Conservation (phyloP, 495 filamentous ascomycete species). For the Xylaria bambusicola region DNA sequence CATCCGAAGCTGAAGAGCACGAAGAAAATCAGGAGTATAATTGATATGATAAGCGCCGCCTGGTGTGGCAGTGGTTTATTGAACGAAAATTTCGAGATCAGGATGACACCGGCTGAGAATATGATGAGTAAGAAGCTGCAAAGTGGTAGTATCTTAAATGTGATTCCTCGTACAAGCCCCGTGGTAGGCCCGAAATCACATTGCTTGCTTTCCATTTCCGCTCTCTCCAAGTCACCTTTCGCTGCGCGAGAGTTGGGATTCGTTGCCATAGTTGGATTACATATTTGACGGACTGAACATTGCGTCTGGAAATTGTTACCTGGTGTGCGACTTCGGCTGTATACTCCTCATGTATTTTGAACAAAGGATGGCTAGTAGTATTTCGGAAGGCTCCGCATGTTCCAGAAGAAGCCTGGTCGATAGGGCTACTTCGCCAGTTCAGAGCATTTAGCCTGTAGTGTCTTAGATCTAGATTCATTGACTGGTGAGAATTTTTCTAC, state of each 20-base stretch:
- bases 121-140: constrained; percentile 18
- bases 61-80: constrained; percentile 23
- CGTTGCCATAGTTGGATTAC: constrained; percentile 23
- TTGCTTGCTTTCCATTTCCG: neutral
- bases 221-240: constrained; percentile 21
- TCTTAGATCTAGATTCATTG: too few species aligned
- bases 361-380: constrained; percentile 1
- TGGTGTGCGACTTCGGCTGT: constrained; percentile 5
- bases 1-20: constrained; percentile 21
- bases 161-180: constrained; percentile 24
- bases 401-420: constrained; percentile 20
- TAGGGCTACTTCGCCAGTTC: too few species aligned
- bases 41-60: constrained; percentile 20
- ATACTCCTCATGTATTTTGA: constrained; percentile 18
- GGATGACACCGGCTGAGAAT: constrained; percentile 23
- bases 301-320: neutral
- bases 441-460: neutral
- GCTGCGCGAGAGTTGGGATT: constrained; percentile 3
- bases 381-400: constrained; percentile 24
- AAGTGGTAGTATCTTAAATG: constrained; percentile 25
- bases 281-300: neutral
- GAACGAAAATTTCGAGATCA: constrained; percentile 17
- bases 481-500: too few species aligned
- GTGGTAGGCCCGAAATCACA: neutral
- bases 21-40: constrained; percentile 21